Evolutionary conservation across 164 flowering plant species (phyloP), one percentile per base, ranked within the genome.

Genomic region (Piper betle): DNA sequence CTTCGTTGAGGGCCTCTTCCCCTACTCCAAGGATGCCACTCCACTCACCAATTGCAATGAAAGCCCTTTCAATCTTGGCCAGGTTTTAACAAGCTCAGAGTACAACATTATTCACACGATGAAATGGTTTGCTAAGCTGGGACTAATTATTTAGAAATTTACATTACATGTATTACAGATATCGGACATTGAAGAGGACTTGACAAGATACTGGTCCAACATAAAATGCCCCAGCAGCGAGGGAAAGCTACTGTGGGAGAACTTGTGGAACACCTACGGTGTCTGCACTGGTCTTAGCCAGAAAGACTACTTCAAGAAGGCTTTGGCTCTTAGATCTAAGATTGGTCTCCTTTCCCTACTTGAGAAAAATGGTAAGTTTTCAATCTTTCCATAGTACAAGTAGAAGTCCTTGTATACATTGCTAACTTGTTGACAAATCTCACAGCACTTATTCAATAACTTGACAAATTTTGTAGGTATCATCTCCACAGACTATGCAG

Each of bases 301-400:
- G 48, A 57, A 58, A 52, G 62, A 58, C 20, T 65, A 59, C 41
- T 65, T 65, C 52, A 53, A 59, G 58, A 65, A 59, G 39, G 68
- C 63, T 0, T 41, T 65, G 50, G 62, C 59, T 39, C 56, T 65
- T 19, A 52, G 58, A 17, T 13, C 15, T 4, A 39, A 59, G 56
- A 33, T 59, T 19, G 57, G 59, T 18, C 13, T 59, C 42, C 62
- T 65, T 16, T 20, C 58, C 5, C 40, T 57, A 3, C 38, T 57
- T 57, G 18, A 38, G 42, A 57, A 39, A 7, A 57, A 57, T 57
- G 60, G 60, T 57, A 0, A 57, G 60, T 6, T 54, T 46, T 53
- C 4, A 4, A 43, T 43, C 50, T 43, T 43, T 2, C 5, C 12
- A 43, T 3, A 43, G 2, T 15, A 43, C 8, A 43, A 43, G 50